Evolutionary conservation across 2,329 filamentous ascomycete species (phyloP).

Genomic region (Ophiostoma ulmi): DNA sequence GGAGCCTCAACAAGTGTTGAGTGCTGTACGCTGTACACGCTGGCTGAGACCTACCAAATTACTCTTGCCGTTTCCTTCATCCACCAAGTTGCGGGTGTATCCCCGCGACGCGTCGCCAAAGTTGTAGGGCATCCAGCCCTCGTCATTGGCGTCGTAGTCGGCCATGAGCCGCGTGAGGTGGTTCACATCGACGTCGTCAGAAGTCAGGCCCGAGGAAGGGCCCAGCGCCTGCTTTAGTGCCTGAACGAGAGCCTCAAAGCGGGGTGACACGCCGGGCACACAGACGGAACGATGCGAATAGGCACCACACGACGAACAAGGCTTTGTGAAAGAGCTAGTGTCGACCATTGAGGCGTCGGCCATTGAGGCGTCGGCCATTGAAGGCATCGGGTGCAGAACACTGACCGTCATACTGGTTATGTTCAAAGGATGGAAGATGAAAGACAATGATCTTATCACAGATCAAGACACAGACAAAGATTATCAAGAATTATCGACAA

Average conservation of each 20-base stretch:
- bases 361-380: neutral
- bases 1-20: neutral
- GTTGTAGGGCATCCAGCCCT: conserved; percentile 71
- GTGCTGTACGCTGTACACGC: neutral
- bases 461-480: neutral
- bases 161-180: conserved; percentile 69
- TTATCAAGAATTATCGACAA: neutral
- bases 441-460: neutral
- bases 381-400: conserved; percentile 16
- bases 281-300: neutral
- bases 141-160: conserved; percentile 61
- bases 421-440: neutral
- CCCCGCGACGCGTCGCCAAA: conserved; percentile 63
- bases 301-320: conserved; percentile 4
- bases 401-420: conserved; percentile 17
- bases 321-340: neutral
- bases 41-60: conserved; percentile 42
- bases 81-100: conserved; percentile 86
- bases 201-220: conserved; percentile 74
- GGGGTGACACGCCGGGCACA: conserved; percentile 35
- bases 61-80: conserved; percentile 70
- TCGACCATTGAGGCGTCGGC: conserved; percentile 1
- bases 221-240: conserved; percentile 71
- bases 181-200: conserved; percentile 71
- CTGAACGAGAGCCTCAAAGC: conserved; percentile 65